These are phyloP conservation scores for Candida railenensis DNA, from an alignment of 805 yeast genomes.

Conservation along the genomic window DNA sequence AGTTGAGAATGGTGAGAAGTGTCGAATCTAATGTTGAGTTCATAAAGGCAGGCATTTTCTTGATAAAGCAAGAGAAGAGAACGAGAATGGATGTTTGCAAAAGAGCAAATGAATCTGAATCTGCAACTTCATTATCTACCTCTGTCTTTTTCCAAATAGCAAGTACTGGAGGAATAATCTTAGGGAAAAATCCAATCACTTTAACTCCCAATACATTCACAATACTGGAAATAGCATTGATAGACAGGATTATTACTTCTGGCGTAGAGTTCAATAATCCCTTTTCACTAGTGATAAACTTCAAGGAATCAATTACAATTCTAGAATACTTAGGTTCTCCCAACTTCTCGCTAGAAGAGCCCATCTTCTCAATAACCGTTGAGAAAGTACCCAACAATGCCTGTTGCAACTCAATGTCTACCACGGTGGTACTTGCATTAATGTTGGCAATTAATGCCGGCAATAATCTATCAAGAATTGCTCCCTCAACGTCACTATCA, in stretches of 20 bases:
- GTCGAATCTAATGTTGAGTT: slow-evolving; percentile 65
- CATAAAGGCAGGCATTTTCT: slow-evolving; percentile 84
- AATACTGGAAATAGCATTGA: slow-evolving; percentile 68
- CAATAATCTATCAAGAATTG: slow-evolving; percentile 52
- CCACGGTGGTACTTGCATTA: slow-evolving; percentile 17
- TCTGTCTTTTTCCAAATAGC: slow-evolving; percentile 50
- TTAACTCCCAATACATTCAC: slow-evolving; percentile 81
- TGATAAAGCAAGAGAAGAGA: slow-evolving; percentile 70
- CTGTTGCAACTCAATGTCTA: slow-evolving; percentile 56
- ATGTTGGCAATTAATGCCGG: slow-evolving; percentile 46
- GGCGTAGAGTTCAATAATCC: slow-evolving; percentile 58
- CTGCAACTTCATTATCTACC: slow-evolving; percentile 18
- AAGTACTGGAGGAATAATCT: slow-evolving; percentile 74
- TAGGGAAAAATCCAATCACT: slow-evolving; percentile 79
- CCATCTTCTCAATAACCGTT: slow-evolving; percentile 61
- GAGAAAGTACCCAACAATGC: slow-evolving; percentile 69
- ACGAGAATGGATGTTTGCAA: slow-evolving; percentile 72
- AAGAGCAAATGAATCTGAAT: slow-evolving; percentile 27
- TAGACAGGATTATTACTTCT: slow-evolving; percentile 70
- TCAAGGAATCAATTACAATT: slow-evolving; percentile 49
- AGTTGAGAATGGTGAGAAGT: slow-evolving; percentile 54
- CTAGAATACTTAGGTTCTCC: slow-evolving; percentile 42
- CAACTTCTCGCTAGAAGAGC: slow-evolving; percentile 23
- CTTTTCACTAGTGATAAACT: slow-evolving; percentile 42
- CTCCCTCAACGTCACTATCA: slow-evolving; percentile 45